These are phyloP conservation scores for Barbarea vulgaris DNA, from an alignment of 345 rosid species.

Conservation along the genomic window DNA sequence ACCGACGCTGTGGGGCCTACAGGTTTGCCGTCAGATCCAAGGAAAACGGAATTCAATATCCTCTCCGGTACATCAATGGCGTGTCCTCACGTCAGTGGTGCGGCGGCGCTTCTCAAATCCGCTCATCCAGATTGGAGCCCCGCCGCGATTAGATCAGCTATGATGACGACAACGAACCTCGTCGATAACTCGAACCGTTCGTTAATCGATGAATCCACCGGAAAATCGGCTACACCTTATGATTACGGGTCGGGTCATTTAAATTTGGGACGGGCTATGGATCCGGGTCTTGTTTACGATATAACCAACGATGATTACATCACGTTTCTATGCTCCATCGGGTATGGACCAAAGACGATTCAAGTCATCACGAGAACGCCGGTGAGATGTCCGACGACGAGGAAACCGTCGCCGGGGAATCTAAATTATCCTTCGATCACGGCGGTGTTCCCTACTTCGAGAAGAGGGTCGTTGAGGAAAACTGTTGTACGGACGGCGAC, in stretches of 20 bases:
- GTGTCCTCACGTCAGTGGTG: conserved; percentile 80
- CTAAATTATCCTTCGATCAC: conserved; percentile 81
- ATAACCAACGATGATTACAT: conserved; percentile 63
- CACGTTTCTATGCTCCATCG: conserved; percentile 67
- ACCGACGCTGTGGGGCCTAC: conserved; percentile 75
- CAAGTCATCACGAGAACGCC: conserved; percentile 72
- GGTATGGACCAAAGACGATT: conserved; percentile 64
- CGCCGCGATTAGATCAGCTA: conserved; percentile 68
- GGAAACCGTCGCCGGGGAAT: conserved; percentile 63
- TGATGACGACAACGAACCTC: conserved; percentile 83
- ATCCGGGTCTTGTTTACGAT: conserved; percentile 79
- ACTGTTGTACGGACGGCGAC: conserved; percentile 63
- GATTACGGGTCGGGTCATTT: conserved; percentile 76
- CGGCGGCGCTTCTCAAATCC: conserved; percentile 81
- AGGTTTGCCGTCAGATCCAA: conserved; percentile 60
- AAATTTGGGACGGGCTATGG: conserved; percentile 70
- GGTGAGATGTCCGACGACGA: conserved; percentile 51
- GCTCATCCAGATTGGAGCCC: conserved; percentile 84
- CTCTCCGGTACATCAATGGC: conserved; percentile 91
- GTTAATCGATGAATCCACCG: conserved; percentile 64
- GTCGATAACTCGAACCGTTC: conserved; percentile 48
- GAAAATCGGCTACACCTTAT: conserved; percentile 60
- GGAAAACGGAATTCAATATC: conserved; percentile 78
- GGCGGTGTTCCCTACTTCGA: conserved; percentile 56
- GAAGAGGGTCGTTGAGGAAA: conserved; percentile 47